These are phyloP conservation scores for Tricharina praecox DNA, from an alignment of 495 filamentous ascomycete species.

Conservation along the genomic window DNA sequence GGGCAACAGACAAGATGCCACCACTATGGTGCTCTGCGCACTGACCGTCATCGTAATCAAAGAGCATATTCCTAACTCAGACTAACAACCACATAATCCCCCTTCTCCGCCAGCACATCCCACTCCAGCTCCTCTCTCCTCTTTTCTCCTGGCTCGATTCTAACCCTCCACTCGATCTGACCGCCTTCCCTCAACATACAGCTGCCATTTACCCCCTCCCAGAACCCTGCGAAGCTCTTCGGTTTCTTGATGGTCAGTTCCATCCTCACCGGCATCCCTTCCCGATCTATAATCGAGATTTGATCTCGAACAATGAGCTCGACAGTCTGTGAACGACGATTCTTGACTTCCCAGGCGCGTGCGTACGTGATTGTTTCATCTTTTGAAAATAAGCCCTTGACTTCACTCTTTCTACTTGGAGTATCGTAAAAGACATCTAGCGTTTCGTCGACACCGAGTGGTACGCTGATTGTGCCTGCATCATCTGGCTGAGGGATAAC, in stretches of 20 bases:
- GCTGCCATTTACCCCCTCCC: not conserved
- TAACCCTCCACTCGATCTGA: not conserved
- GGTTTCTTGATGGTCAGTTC: conserved; percentile 29
- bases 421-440: conserved; percentile 47
- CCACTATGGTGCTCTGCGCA: not conserved
- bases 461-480: conserved; percentile 38
- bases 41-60: not conserved
- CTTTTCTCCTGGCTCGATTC: conserved; percentile 3
- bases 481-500: conserved; percentile 38
- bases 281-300: conserved; percentile 49
- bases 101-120: not conserved
- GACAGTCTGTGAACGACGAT: conserved; percentile 35
- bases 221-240: not conserved
- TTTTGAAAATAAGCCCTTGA: conserved; percentile 28
- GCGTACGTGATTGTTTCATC: conserved; percentile 43
- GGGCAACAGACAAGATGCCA: not conserved
- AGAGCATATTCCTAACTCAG: conserved; percentile 1
- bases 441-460: conserved; percentile 48
- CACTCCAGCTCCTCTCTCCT: conserved; percentile 2
- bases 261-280: conserved; percentile 39
- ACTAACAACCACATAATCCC: conserved; percentile 6
- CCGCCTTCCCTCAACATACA: not conserved
- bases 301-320: conserved; percentile 46
- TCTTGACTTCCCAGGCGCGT: conserved; percentile 40
- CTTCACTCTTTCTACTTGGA: conserved; percentile 29